Conservation (phyloP, 805 yeast genomes). For the Ogataea nitratoaversa region DNA sequence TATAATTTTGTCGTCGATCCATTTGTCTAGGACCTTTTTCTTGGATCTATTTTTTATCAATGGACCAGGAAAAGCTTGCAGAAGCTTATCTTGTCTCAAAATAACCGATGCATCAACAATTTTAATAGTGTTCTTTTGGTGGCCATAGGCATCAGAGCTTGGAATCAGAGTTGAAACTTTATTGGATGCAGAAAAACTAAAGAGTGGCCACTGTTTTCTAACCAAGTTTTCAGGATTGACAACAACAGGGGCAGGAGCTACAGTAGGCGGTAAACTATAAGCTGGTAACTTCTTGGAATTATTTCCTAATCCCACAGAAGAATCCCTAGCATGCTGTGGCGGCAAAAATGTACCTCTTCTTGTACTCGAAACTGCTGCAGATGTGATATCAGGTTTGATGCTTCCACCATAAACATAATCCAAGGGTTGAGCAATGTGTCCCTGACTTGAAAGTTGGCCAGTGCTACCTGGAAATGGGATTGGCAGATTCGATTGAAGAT, state of each 20-base stretch:
- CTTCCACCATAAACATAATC: conserved; percentile 19
- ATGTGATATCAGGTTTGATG: conserved; percentile 13
- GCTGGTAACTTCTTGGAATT: conserved; percentile 2
- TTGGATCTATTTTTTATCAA: conserved; percentile 52
- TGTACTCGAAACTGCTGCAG: conserved; percentile 7
- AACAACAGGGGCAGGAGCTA: conserved; percentile 34
- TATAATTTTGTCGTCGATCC: conserved; percentile 45
- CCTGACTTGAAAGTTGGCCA: neutral
- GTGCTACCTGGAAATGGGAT: neutral
- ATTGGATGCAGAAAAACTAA: conserved; percentile 55
- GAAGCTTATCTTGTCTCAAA: conserved; percentile 43
- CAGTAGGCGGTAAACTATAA: conserved; percentile 1
- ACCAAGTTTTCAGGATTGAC: conserved; percentile 52
- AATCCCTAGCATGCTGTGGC: conserved; percentile 11
- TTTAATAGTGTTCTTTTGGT: conserved; percentile 31
- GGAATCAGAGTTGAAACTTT: conserved; percentile 45
- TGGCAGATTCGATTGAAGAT: neutral
- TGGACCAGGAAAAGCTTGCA: conserved; percentile 65
- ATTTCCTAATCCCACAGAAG: conserved; percentile 1
- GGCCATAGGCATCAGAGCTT: conserved; percentile 33
- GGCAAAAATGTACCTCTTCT: conserved; percentile 16
- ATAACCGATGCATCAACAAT: conserved; percentile 33
- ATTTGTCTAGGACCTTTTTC: conserved; percentile 63
- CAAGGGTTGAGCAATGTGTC: conserved; percentile 9
- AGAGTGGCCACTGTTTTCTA: conserved; percentile 69